These are phyloP conservation scores for Sindora glabra DNA, from an alignment of 306 rosid genomes.

Conservation along the genomic window DNA sequence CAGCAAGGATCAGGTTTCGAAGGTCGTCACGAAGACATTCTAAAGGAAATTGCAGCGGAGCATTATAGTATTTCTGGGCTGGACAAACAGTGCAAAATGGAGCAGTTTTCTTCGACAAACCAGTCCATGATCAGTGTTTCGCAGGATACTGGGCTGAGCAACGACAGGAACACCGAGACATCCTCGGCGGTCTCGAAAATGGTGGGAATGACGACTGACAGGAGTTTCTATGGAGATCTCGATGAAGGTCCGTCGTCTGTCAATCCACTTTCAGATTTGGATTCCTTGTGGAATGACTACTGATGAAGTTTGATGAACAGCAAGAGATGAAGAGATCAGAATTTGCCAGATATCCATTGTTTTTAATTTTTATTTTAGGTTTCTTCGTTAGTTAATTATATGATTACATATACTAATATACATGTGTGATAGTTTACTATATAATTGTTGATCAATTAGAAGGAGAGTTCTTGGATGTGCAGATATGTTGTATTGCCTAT, in stretches of 20 bases:
- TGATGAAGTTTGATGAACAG: conserved; percentile 12
- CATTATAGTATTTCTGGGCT: background rate
- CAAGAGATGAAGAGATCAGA: background rate
- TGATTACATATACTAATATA: too few relatives aligned
- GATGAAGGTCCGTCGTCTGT: conserved; percentile 33
- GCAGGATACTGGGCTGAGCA: conserved; percentile 65
- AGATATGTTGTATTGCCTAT: conserved; percentile 26
- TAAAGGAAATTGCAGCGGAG: conserved; percentile 13
- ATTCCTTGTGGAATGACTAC: conserved; percentile 55
- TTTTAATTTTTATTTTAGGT: background rate
- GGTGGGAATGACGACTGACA: conserved; percentile 28
- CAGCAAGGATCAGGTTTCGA: conserved; percentile 11
- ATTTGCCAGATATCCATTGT: conserved; percentile 23
- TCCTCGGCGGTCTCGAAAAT: conserved; percentile 55
- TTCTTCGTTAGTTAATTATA: too few relatives aligned
- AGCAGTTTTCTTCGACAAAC: conserved; percentile 58
- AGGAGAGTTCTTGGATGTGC: conserved; percentile 28
- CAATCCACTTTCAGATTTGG: conserved; percentile 43
- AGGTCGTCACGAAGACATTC: background rate
- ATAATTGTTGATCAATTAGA: conserved; percentile 6
- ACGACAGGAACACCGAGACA: conserved; percentile 53
- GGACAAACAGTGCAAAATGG: conserved; percentile 46
- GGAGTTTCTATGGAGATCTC: conserved; percentile 30
- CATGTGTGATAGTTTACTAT: too few relatives aligned
- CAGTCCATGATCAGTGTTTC: conserved; percentile 54